Evolutionary conservation across 495 filamentous ascomycete species (phyloP).

Genomic region (Penicillium egyptiacum): DNA sequence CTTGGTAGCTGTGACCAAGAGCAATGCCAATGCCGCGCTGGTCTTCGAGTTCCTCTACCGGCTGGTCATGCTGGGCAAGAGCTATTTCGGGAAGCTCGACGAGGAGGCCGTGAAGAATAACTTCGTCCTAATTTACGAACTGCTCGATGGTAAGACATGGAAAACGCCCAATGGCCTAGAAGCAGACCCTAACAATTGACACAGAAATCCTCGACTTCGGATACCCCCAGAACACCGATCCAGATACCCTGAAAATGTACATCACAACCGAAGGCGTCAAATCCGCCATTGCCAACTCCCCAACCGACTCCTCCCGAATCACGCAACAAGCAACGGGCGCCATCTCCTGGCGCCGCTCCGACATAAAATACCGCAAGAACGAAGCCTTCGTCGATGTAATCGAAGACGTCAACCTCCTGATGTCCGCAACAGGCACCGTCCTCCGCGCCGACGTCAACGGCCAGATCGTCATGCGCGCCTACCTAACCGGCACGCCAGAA

Average conservation of each 20-base stretch:
- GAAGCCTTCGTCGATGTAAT: conserved; percentile 99
- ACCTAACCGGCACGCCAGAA: conserved; percentile 93
- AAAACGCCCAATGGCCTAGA: not conserved
- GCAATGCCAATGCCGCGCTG: conserved; percentile 98
- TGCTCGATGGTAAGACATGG: conserved; percentile 75
- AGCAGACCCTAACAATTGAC: not conserved
- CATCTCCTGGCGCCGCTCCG: conserved; percentile 91
- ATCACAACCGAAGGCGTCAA: conserved; percentile 99
- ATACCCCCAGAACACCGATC: conserved; percentile 98
- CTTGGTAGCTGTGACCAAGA: conserved; percentile 95
- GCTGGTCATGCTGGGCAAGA: conserved; percentile 82
- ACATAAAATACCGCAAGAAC: conserved; percentile 99
- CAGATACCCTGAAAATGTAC: conserved; percentile 99
- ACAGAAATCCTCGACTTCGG: conserved; percentile 98
- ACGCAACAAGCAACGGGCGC: conserved; percentile 99
- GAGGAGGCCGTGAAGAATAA: conserved; percentile 99
- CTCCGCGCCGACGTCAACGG: conserved; percentile 96
- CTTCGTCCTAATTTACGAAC: conserved; percentile 97
- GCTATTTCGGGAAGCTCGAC: conserved; percentile 98
- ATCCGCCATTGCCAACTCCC: conserved; percentile 75
- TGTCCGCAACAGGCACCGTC: conserved; percentile 93
- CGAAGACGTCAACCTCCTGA: conserved; percentile 97
- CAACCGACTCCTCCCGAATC: conserved; percentile 83
- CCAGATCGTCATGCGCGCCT: conserved; percentile 98
- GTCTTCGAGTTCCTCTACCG: conserved; percentile 98